phyloP scores from a whole-genome alignment of 208 protist species.

The Trypanosoma conorhini region DNA sequence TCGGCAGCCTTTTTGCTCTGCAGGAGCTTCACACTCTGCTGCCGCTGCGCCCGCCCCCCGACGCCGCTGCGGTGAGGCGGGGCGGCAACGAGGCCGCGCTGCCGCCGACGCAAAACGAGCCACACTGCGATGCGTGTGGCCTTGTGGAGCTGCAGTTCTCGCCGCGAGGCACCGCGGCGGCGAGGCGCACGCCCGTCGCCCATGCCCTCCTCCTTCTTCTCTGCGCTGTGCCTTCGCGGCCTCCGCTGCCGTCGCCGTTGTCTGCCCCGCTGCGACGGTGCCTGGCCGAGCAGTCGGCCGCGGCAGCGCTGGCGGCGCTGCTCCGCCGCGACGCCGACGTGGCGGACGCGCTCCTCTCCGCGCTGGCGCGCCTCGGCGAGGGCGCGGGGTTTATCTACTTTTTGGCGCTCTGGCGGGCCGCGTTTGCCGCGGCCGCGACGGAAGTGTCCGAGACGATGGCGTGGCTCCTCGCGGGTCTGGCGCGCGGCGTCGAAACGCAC shows the following conservation, averaged over 20 bases:
- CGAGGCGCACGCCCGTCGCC: neutral
- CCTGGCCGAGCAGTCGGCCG: constrained; percentile 4
- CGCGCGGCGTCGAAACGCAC: constrained; percentile 3
- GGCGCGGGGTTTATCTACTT: constrained; percentile 5
- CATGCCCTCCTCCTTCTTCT: constrained; percentile 14
- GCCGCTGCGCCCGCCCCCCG: neutral
- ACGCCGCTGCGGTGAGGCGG: neutral
- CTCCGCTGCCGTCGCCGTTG: neutral
- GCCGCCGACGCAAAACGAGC: neutral
- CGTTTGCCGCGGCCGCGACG: neutral
- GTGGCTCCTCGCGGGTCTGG: constrained; percentile 21
- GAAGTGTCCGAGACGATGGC: constrained; percentile 5
- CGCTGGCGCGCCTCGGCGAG: neutral
- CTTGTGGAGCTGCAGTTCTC: neutral
- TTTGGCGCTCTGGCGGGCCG: constrained; percentile 16
- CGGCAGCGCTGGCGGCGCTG: constrained; percentile 7
- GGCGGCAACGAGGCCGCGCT: neutral
- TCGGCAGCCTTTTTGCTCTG: constrained; percentile 66
- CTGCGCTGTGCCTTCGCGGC: neutral
- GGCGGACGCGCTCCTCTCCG: constrained; percentile 6
- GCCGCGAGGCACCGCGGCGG: neutral
- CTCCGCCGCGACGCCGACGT: constrained; percentile 11
- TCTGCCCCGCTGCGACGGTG: neutral
- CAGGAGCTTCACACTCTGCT: constrained; percentile 71
- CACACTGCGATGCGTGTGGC: constrained; percentile 10